phyloP scores from a whole-genome alignment of 1,284 basidiomycete genomes.

The Sporisorium exsertum region DNA sequence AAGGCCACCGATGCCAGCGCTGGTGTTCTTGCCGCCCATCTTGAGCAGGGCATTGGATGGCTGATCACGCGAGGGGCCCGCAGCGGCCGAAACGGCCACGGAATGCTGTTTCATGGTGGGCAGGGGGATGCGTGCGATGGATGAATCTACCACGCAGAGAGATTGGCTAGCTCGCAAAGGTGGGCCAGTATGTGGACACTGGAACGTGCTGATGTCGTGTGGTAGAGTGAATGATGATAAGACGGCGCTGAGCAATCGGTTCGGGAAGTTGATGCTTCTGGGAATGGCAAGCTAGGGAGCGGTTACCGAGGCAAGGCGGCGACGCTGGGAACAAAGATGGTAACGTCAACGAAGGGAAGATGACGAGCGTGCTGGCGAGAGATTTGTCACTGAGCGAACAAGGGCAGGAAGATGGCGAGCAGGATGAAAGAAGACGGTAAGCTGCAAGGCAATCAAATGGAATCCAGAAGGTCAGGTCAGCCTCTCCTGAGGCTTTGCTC shows the following conservation, averaged over 20 bases:
- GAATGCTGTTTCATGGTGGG: conserved; percentile 30
- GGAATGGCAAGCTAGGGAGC: background rate
- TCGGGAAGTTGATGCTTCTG: background rate
- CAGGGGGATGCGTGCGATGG: background rate
- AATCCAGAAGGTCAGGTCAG: background rate
- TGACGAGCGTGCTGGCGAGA: too few species aligned
- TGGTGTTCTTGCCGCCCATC: conserved; percentile 15
- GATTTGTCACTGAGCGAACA: background rate
- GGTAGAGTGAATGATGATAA: background rate
- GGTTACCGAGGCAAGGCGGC: background rate
- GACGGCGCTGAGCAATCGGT: background rate
- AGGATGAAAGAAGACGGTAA: background rate
- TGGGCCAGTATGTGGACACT: background rate
- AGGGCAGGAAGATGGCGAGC: background rate
- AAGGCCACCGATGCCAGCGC: conserved; percentile 34
- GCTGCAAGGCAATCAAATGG: background rate
- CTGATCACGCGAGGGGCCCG: conserved; percentile 29
- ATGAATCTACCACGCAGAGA: background rate
- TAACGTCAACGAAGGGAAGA: background rate
- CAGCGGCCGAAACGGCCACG: conserved; percentile 16
- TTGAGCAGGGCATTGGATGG: conserved; percentile 19
- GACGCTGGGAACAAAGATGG: background rate
- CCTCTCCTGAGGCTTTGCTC: conserved; percentile 5
- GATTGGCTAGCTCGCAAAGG: background rate
- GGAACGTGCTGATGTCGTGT: conserved; percentile 2